phyloP scores from a whole-genome alignment of 2,329 filamentous ascomycete genomes.

The Cercospora janseana region DNA sequence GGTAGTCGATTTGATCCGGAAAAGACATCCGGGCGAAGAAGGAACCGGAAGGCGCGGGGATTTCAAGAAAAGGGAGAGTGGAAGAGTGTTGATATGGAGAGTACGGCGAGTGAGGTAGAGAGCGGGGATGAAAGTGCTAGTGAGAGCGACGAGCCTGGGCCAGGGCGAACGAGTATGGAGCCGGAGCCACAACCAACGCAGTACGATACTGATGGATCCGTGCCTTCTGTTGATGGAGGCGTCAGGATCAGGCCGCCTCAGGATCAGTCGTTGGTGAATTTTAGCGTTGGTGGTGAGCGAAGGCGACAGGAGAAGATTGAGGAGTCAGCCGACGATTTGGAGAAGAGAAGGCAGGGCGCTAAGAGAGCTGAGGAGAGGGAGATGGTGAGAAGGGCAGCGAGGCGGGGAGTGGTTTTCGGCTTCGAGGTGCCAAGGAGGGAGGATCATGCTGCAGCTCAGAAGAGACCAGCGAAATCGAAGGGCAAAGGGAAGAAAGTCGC shows the following conservation, averaged over 20 bases:
- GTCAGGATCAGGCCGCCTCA: slow-evolving; percentile 41
- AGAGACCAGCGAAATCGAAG: slow-evolving; percentile 19
- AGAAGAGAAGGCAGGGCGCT: slow-evolving; percentile 52
- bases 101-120: slow-evolving; percentile 12
- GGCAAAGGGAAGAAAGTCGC: slow-evolving; percentile 24
- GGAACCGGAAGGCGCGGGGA: slow-evolving; percentile 47
- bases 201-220: slow-evolving; percentile 16
- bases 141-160: slow-evolving; percentile 17
- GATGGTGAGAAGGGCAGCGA: slow-evolving; percentile 61
- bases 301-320: slow-evolving; percentile 53
- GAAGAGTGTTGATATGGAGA: slow-evolving; percentile 48
- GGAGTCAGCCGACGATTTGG: slow-evolving; percentile 53
- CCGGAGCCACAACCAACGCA: slow-evolving; percentile 20
- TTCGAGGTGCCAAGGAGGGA: slow-evolving; percentile 37
- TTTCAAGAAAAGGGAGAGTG: slow-evolving; percentile 41
- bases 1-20: slow-evolving; percentile 46
- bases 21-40: slow-evolving; percentile 47
- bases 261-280: slow-evolving; percentile 53
- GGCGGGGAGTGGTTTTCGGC: slow-evolving; percentile 59
- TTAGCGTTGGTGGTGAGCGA: slow-evolving; percentile 56
- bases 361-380: slow-evolving; percentile 53
- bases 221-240: slow-evolving; percentile 21
- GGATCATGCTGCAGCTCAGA: slow-evolving; percentile 19
- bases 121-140: slow-evolving; percentile 13
- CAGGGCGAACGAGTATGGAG: slow-evolving; percentile 14